Evolutionary conservation across 805 yeast species (phyloP).

Genomic region (Danielia oregonensis): DNA sequence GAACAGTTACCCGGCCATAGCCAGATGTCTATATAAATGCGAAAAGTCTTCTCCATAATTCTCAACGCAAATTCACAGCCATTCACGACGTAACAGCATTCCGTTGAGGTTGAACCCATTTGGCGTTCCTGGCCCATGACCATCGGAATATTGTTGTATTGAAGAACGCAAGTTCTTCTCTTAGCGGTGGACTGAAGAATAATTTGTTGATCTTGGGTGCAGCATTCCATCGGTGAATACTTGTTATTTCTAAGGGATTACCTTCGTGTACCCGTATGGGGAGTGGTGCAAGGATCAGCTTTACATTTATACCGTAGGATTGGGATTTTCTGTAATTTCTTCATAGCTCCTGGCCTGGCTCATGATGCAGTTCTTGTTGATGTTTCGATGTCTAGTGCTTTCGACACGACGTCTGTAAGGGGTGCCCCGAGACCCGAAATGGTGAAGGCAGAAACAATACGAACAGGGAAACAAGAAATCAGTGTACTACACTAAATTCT

Average conservation of each 20-base stretch:
- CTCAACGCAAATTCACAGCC: conserved; percentile 67
- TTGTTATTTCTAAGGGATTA: conserved; percentile 55
- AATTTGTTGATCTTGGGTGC: conserved; percentile 70
- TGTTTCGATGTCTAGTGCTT: too few species aligned
- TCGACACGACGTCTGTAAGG: too few species aligned
- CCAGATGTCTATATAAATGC: conserved; percentile 12
- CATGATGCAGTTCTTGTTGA: too few species aligned
- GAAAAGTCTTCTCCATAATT: conserved; percentile 11
- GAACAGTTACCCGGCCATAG: conserved; percentile 28
- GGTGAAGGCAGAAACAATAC: too few species aligned
- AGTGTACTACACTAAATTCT: too few species aligned
- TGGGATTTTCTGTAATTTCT: too few species aligned
- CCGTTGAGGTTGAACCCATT: conserved; percentile 66
- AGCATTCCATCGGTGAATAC: conserved; percentile 54
- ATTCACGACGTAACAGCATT: conserved; percentile 58
- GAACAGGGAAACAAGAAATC: too few species aligned
- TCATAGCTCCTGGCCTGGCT: too few species aligned
- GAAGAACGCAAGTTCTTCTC: conserved; percentile 22
- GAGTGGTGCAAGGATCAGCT: conserved; percentile 60
- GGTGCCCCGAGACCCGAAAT: too few species aligned
- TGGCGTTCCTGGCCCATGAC: conserved; percentile 72
- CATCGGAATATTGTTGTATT: conserved; percentile 50
- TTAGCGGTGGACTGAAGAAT: conserved; percentile 58
- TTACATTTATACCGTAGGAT: conserved; percentile 36
- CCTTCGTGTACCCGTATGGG: conserved; percentile 80